phyloP scores from a whole-genome alignment of 2,329 filamentous ascomycete species.

The Metarhizium humberi region DNA sequence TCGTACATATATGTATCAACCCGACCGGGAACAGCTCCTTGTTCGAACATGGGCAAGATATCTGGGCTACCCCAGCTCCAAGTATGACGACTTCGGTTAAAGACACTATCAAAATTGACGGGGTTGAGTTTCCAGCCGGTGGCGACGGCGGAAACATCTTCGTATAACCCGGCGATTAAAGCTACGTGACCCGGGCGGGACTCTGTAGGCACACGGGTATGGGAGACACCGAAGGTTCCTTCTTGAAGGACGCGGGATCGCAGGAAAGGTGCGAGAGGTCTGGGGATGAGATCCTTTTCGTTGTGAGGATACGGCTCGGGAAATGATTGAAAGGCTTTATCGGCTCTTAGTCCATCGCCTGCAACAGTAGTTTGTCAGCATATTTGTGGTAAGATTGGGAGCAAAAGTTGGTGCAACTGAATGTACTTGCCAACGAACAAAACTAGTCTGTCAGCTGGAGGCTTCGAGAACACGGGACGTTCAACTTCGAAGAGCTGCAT shows the following conservation, averaged over 20 bases:
- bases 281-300: constrained; percentile 57
- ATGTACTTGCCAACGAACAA: constrained; percentile 70
- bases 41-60: constrained; percentile 93
- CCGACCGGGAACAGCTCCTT: constrained; percentile 78
- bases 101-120: constrained; percentile 97
- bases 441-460: constrained; percentile 83
- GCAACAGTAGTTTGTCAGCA: background rate
- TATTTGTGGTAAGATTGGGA: background rate
- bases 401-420: background rate
- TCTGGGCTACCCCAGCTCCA: constrained; percentile 99
- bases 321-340: constrained; percentile 94
- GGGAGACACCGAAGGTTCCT: constrained; percentile 93
- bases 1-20: constrained; percentile 83
- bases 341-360: constrained; percentile 89
- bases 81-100: constrained; percentile 92
- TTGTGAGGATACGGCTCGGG: constrained; percentile 71
- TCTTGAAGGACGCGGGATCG: constrained; percentile 80
- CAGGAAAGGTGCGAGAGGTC: constrained; percentile 82
- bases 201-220: constrained; percentile 93
- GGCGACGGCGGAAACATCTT: constrained; percentile 94
- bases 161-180: constrained; percentile 90
- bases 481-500: constrained; percentile 77
- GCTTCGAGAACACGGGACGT: constrained; percentile 45
- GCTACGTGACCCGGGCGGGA: constrained; percentile 95
- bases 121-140: constrained; percentile 99